Conservation (phyloP, 192 early-diverging fungal species). For the Endogone sp. region DNA sequence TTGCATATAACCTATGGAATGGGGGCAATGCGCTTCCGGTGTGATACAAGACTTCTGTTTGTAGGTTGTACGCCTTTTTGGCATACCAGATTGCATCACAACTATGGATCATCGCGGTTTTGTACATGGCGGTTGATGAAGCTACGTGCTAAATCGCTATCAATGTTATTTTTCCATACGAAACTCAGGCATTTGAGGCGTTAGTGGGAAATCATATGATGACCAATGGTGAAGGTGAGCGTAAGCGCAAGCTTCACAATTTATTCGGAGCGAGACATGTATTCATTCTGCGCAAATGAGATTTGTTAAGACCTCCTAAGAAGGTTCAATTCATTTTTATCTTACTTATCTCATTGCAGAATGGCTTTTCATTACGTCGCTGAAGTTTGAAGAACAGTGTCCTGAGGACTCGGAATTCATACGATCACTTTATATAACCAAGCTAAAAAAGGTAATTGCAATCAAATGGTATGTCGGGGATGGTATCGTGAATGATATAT, state of each 20-base stretch:
- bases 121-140: too few species aligned
- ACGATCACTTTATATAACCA: constrained; percentile 52
- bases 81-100: too few species aligned
- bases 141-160: background rate
- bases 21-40: too few species aligned
- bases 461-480: background rate
- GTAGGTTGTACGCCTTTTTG: too few species aligned
- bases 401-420: constrained; percentile 51
- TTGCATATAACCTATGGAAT: background rate
- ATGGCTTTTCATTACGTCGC: constrained; percentile 45
- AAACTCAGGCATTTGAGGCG: constrained; percentile 50
- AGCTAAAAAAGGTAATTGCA: constrained; percentile 55
- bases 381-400: constrained; percentile 48
- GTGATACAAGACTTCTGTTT: too few species aligned
- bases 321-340: too few species aligned
- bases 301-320: too few species aligned
- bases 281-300: too few species aligned
- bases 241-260: background rate
- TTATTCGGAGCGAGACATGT: too few species aligned
- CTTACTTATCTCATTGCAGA: constrained; percentile 32
- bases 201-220: constrained; percentile 57
- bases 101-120: too few species aligned
- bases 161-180: constrained; percentile 5
- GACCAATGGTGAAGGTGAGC: constrained; percentile 53
- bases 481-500: too few species aligned